Evolutionary conservation across 2,329 filamentous ascomycete species (phyloP).

Genomic region (Uncinocarpus reesii): DNA sequence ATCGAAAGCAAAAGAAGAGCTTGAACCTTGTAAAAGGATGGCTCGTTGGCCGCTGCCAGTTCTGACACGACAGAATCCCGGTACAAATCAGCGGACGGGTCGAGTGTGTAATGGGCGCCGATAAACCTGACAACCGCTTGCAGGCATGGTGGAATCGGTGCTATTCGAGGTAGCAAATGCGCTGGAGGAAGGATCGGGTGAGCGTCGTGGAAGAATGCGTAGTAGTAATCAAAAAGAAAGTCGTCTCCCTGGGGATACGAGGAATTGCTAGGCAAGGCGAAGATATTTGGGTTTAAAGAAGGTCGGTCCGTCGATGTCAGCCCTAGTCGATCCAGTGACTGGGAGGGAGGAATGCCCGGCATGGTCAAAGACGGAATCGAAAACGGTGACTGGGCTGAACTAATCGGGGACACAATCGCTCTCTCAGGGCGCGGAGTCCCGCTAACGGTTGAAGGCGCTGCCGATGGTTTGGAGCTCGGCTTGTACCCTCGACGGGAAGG

Average conservation of each 20-base stretch:
- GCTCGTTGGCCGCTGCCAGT: conserved; percentile 29
- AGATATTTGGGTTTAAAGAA: conserved; percentile 18
- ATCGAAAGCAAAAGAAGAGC: conserved; percentile 67
- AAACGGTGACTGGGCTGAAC: conserved; percentile 8
- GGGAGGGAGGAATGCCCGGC: conserved; percentile 13
- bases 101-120: conserved; percentile 44
- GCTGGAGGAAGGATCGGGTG: conserved; percentile 49
- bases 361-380: conserved; percentile 13
- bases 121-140: conserved; percentile 48
- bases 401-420: conserved; percentile 2
- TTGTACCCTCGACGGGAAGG: conserved; percentile 67
- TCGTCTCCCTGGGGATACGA: conserved; percentile 24
- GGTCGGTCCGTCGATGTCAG: conserved; percentile 8
- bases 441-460: conserved; percentile 18
- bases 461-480: conserved; percentile 48
- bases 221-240: conserved; percentile 45
- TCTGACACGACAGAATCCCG: conserved; percentile 28
- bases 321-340: conserved; percentile 5
- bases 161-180: conserved; percentile 30
- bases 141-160: conserved; percentile 39
- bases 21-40: conserved; percentile 59
- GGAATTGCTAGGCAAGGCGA: conserved; percentile 27
- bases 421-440: conserved; percentile 1
- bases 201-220: conserved; percentile 45
- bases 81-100: conserved; percentile 38